Base-by-base conservation (phyloP, 768 basidiomycete genomes). In the Leccinum subtestaceum region DNA sequence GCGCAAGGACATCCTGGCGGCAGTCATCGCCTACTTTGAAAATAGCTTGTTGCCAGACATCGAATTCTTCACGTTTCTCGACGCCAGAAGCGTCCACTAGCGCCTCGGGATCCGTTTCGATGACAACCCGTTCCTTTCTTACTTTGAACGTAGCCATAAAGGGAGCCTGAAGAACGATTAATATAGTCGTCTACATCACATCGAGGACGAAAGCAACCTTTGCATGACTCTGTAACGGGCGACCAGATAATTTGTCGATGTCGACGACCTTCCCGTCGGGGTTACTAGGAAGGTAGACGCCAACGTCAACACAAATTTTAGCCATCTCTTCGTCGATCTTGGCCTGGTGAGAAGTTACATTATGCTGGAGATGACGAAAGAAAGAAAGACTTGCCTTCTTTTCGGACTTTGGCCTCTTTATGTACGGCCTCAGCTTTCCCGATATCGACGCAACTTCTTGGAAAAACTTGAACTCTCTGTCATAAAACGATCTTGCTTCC, bases 81-180 rank as follows among this genome's bases (percentile, higher is more conserved):
- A 78, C 70, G 5, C 81, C 85, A 13, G 75, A 79, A n/a, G 79
- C 84, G 27, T 88, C 82, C 53, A 93, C 71, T 27, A 95, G 76
- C 17, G 86, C 85, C 59, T 94, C 89, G 0, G 91, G 86, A 67
- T 94, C 82, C 11, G 81, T 80, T 60, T 86, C 77, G 21, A 93
- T 74, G 21, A 86, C 82, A 23, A 88, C 69, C 5, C 83, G 80
- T 62, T 95, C 89, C 72, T 98, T 96, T 57, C 91, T 84, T 23
- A 99, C 97, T 79, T 96, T 97, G 81, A 99, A 99, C 1, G 96
- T 98, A 1, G 97, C 97, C 97, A 99, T 98, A 78, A 99, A 99
- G 0, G 97, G 97, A 10, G 97, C 95, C 95, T 98, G 59, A 3
- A 32, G 40, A 56, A 38, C 57, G n/a, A 59, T 63, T 48, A 19